Evolutionary conservation across 345 rosid species (phyloP), one percentile per base, ranked within the genome.

Genomic region (Brassica rapa): DNA sequence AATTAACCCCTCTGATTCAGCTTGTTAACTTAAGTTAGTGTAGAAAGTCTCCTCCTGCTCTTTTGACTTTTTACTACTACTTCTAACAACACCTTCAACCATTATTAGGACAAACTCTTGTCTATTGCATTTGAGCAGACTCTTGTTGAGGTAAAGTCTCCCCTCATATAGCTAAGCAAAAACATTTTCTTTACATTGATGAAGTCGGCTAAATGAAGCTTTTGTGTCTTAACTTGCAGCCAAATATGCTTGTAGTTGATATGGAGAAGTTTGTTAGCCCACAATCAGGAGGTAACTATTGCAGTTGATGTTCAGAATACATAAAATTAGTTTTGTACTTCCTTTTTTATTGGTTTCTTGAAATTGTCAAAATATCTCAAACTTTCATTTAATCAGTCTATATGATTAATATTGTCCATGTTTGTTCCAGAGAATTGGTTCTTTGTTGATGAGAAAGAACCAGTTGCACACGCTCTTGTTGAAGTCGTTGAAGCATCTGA

Each of bases 191-290:
- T 3, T 49, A 7, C 8, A 7, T 16, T 67, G 65, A n/a, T 7
- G 19, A 65, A 8, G 4, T 39, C 37, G 71, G 29, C 29, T 72
- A 62, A 60, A 10, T 39, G 60, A 68, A 72, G 35, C 69, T n/a
- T 37, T 77, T 66, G 15, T 23, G 51, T 80, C 57, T 76, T 76
- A 24, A 74, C 70, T 80, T 84, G 71, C 89, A 95, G 99, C 99
- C 99, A 55, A 95, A 95, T 82, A 95, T 95, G 96, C 91, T 95
- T 68, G 99, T 95, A 37, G 96, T 88, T 80, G 97, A 95, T 77
- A 70, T 93, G 83, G 96, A 90, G 86, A 95, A 95, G 78, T 88
- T 95, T 62, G 87, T 80, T 70, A 83, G 90, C 63, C 85, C 91
- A 57, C 68, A 83, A 37, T 72, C 87, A 82, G 75, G 75, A 74